Evolutionary conservation across 164 flowering plant species (phyloP).

Genomic region (Chimonanthus praecox): DNA sequence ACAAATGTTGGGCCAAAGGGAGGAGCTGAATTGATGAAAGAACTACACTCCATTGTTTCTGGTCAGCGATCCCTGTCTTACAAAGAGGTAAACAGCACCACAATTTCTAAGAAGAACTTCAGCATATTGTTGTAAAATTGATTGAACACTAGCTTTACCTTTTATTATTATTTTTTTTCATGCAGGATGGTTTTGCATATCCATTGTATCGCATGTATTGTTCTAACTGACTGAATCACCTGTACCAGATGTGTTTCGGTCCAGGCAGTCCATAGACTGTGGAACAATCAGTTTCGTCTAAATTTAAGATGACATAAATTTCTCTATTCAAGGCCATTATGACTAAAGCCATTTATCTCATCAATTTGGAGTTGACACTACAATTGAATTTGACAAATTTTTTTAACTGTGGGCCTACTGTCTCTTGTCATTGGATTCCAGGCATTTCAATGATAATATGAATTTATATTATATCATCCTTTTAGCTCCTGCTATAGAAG

Average conservation of each 20-base stretch:
- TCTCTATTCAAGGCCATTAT: not conserved
- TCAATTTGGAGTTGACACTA: too few relatives aligned
- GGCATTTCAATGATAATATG: too few relatives aligned
- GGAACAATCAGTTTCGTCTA: not conserved
- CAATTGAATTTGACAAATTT: too few relatives aligned
- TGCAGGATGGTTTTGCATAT: not conserved
- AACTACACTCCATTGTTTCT: conserved; percentile 31
- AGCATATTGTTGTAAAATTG: not conserved
- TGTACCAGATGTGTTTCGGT: not conserved
- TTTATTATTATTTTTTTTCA: not conserved
- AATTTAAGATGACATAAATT: not conserved
- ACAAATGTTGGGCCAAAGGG: conserved; percentile 16
- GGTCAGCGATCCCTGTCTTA: conserved; percentile 34
- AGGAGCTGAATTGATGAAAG: conserved; percentile 32
- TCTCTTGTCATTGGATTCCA: too few relatives aligned
- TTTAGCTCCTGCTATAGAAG: not conserved
- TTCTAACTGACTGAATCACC: not conserved
- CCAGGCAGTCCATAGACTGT: not conserved
- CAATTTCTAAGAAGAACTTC: not conserved
- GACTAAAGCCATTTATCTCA: too few relatives aligned
- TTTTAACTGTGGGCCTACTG: too few relatives aligned
- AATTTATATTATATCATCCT: too few relatives aligned
- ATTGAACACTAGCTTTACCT: not conserved
- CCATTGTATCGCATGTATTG: not conserved
- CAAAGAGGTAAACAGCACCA: conserved; percentile 27